Percentiles rank a stretch among this genome's conserved stretches.
Evolutionary conservation across 1,284 basidiomycete species (phyloP).

Genomic region (Sporisorium reilianum): DNA sequence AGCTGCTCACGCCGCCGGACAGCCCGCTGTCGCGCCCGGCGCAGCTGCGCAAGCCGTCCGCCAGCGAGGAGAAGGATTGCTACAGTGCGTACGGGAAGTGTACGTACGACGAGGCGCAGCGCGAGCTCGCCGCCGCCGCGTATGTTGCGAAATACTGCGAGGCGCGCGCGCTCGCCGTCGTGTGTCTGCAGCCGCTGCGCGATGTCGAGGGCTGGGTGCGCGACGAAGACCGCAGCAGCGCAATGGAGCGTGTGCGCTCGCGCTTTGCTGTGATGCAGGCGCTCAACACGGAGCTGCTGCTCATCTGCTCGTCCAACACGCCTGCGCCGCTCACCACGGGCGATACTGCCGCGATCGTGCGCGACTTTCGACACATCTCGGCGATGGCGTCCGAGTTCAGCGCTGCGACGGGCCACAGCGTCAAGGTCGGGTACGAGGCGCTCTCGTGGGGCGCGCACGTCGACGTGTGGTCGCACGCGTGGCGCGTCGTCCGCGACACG

Average conservation of each 20-base stretch:
- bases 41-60: neutral
- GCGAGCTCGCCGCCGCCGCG: conserved; percentile 55
- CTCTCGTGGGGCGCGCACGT: conserved; percentile 51
- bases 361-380: conserved; percentile 24
- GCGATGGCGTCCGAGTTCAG: conserved; percentile 15
- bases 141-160: conserved; percentile 51
- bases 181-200: conserved; percentile 68
- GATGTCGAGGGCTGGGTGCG: conserved; percentile 67
- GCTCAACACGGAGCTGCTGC: conserved; percentile 23
- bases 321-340: conserved; percentile 15
- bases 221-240: conserved; percentile 4
- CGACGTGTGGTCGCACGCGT: conserved; percentile 66
- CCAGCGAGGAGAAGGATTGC: too few relatives aligned
- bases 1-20: conserved; percentile 25
- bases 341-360: conserved; percentile 6
- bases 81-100: conserved; percentile 45
- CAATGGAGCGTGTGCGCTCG: conserved; percentile 25
- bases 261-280: conserved; percentile 56
- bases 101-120: conserved; percentile 6
- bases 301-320: conserved; percentile 33
- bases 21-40: conserved; percentile 7
- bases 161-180: conserved; percentile 52
- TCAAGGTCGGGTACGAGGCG: conserved; percentile 44
- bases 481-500: conserved; percentile 55
- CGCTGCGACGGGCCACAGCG: neutral